Evolutionary conservation across 169 alveolate species (phyloP).

Genomic region (Cyclospora cayetanensis): DNA sequence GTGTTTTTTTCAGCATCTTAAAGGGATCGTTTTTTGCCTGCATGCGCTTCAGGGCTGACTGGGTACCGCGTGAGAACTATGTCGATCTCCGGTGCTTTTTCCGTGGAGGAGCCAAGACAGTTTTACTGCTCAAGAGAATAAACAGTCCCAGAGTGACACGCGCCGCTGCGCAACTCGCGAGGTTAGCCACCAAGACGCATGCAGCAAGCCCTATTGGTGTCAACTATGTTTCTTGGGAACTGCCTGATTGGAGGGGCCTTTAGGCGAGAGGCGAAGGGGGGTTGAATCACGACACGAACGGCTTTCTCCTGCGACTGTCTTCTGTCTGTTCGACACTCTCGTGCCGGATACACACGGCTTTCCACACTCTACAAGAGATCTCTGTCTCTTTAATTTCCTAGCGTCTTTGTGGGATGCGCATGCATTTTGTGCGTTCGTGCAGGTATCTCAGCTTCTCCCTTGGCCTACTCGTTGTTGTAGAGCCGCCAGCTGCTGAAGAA

Average conservation of each 20-base stretch:
- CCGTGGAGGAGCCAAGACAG: neutral
- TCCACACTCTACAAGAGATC: no score
- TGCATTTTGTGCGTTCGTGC: neutral
- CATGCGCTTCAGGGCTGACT: conserved; percentile 58
- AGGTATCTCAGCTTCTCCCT: neutral
- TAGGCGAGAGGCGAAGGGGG: no score
- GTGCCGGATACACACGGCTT: no score
- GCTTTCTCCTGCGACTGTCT: no score
- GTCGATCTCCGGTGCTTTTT: conserved; percentile 6
- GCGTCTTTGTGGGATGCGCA: neutral
- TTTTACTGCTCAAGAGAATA: conserved; percentile 38
- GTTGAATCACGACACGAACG: no score
- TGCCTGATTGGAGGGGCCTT: neutral
- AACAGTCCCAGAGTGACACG: conserved; percentile 30
- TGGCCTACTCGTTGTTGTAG: conserved; percentile 58
- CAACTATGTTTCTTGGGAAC: neutral
- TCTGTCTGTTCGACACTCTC: no score
- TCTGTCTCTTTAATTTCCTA: no score
- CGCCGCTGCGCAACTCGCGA: conserved; percentile 53
- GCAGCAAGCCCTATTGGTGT: no score
- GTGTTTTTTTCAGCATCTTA: no score
- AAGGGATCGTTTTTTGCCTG: neutral
- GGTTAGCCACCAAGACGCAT: no score
- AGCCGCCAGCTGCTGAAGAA: conserved; percentile 69
- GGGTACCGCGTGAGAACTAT: conserved; percentile 36